These are phyloP conservation scores for Lipomyces yamadae DNA, from an alignment of 805 yeast species.

Conservation along the genomic window DNA sequence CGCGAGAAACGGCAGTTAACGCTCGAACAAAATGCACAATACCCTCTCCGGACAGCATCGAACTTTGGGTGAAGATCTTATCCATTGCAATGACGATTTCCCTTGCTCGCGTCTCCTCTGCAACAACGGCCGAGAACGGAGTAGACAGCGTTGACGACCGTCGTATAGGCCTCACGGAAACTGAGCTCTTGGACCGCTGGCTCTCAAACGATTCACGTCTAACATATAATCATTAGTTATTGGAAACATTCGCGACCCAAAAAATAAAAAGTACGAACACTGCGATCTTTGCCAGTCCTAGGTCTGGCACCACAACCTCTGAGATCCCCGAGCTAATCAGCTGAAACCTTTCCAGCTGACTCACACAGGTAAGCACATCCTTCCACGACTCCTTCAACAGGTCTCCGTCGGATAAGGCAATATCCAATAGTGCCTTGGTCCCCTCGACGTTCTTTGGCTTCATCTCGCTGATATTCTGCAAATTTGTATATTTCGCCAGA, in stretches of 20 bases:
- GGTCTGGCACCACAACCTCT: slow-evolving; percentile 83
- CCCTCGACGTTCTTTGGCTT: slow-evolving; percentile 81
- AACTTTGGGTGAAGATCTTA: slow-evolving; percentile 81
- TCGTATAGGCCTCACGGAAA: slow-evolving; percentile 5
- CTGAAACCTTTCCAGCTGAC: slow-evolving; percentile 90
- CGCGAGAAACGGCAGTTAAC: slow-evolving; percentile 80
- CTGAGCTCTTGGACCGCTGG: slow-evolving; percentile 26
- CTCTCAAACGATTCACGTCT: slow-evolving; percentile 40
- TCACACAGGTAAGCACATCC: slow-evolving; percentile 76
- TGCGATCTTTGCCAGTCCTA: slow-evolving; percentile 72
- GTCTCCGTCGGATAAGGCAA: slow-evolving; percentile 82
- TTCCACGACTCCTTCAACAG: slow-evolving; percentile 78
- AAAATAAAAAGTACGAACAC: slow-evolving; percentile 36
- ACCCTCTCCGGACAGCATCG: slow-evolving; percentile 77
- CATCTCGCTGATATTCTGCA: slow-evolving; percentile 79
- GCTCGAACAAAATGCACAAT: slow-evolving; percentile 88
- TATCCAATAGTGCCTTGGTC: slow-evolving; percentile 68
- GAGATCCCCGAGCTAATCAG: slow-evolving; percentile 85
- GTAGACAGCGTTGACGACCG: slow-evolving; percentile 19
- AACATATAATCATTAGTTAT: slow-evolving; percentile 7
- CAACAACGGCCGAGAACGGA: slow-evolving; percentile 41
- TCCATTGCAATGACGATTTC: slow-evolving; percentile 62
- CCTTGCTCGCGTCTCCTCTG: slow-evolving; percentile 45
- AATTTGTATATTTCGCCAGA: slow-evolving; percentile 80
- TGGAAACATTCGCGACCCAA: neutral